phyloP scores from a whole-genome alignment of 2,329 filamentous ascomycete genomes.

The Eutypella sp. region DNA sequence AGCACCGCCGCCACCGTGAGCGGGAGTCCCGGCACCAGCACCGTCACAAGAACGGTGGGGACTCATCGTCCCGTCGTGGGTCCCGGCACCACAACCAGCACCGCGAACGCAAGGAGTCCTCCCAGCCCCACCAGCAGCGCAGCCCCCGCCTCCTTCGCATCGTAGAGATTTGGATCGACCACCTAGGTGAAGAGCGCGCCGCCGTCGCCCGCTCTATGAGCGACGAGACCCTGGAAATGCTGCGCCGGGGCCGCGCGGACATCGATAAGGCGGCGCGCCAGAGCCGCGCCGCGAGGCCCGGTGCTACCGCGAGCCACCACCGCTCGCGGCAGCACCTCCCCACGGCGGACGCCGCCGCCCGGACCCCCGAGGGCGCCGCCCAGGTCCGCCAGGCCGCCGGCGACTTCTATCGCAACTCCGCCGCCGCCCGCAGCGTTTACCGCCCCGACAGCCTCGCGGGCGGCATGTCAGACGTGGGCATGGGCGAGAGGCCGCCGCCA shows the following conservation, averaged over 20 bases:
- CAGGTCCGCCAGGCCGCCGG: slow-evolving; percentile 13
- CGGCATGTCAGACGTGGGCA: slow-evolving; percentile 7
- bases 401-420: slow-evolving; percentile 2
- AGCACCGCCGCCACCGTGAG: neutral
- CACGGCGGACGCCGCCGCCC: slow-evolving; percentile 11
- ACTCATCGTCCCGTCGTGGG: neutral
- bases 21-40: neutral
- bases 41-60: neutral
- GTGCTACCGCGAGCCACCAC: too few relatives aligned
- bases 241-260: slow-evolving; percentile 14
- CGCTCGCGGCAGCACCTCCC: slow-evolving; percentile 22
- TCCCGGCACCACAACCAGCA: neutral
- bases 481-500: neutral
- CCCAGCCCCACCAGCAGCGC: neutral
- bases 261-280: slow-evolving; percentile 14
- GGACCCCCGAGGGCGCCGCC: slow-evolving; percentile 10
- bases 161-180: slow-evolving; percentile 40
- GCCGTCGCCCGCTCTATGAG: slow-evolving; percentile 15
- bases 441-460: slow-evolving; percentile 20
- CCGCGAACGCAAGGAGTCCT: too few relatives aligned
- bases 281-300: slow-evolving; percentile 1
- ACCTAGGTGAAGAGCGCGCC: slow-evolving; percentile 20
- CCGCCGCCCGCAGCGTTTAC: slow-evolving; percentile 17
- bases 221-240: slow-evolving; percentile 11
- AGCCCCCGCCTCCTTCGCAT: slow-evolving; percentile 33